A percentile compares a stretch with the other conserved stretches of the same genome.
Conservation (phyloP, 495 filamentous ascomycete species). For the Penicillium verhagenii region DNA sequence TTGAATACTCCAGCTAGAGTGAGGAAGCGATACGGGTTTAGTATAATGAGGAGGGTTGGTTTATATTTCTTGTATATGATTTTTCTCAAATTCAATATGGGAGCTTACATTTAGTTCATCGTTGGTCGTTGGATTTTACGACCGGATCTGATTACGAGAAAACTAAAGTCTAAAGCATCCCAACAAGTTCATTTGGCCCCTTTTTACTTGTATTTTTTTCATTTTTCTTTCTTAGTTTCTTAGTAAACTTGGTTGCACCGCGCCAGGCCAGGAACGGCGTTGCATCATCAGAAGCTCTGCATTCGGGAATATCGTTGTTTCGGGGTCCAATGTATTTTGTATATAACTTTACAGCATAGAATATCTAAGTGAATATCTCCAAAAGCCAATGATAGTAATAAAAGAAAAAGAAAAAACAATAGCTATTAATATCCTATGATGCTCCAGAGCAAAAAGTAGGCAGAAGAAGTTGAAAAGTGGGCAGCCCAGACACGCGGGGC, state of each 20-base stretch:
- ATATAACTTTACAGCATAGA: neutral
- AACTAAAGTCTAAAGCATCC: neutral
- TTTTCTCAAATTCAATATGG: neutral
- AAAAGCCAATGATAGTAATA: no score
- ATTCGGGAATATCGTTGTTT: conserved; percentile 1
- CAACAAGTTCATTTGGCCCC: neutral
- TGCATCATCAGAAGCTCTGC: neutral
- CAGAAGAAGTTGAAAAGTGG: conserved; percentile 9
- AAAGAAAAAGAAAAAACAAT: neutral
- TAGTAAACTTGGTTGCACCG: conserved; percentile 6
- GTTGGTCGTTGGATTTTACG: neutral
- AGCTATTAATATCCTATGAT: neutral
- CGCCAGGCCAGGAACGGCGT: conserved; percentile 13
- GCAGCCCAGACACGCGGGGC: conserved; percentile 10
- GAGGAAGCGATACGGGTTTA: neutral
- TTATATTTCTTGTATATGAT: neutral
- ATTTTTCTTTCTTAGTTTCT: no score
- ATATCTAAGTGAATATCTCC: no score
- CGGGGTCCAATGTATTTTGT: neutral
- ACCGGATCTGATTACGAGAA: neutral
- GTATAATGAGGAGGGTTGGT: neutral
- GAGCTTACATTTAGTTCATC: neutral
- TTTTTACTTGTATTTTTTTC: no score
- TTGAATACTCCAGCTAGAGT: neutral
- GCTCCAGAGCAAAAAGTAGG: conserved; percentile 1